Base-by-base conservation (phyloP, 2,329 filamentous ascomycete species). In the Fusarium chlamydosporum region DNA sequence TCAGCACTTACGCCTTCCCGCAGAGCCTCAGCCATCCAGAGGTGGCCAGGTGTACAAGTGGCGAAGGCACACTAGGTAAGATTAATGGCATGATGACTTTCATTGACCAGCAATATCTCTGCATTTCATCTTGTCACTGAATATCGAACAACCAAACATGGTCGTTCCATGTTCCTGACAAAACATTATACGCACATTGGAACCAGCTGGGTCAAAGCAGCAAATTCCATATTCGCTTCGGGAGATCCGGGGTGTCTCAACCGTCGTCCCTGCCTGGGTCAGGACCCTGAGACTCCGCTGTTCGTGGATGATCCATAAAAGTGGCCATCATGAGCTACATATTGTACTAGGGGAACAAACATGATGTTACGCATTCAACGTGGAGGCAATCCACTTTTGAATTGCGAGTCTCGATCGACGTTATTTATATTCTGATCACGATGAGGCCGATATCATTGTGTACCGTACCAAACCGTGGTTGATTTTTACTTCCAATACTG, bases 11-110 rank as follows among this genome's bases (percentile, higher is more conserved):
- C 37, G 63, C 61, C 56, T 67, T 69, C 61, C 66, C 66, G 66
- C 66, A 69, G 66, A 69, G 66, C 66, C 66, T 70, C 66, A 67
- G 56, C 66, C 66, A 70, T 52, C 61, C 66, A 69, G 56, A 41
- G 35, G 37, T 56, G 37, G 66, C 48, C 66, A 69, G 57, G 66
- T 69, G 66, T 63, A 67, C 66, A 45, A 45, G 66, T 63, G 61
- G 66, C 52, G 29, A 62, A 51, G 43, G 35, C 37, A 40, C 11
- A 50, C 31, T 16, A 53, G 52, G 16, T 16, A 53, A 50, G n/a
- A 37, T 31, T 29, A 38, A 27, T 35, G 9, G 8, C n/a, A 20
- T 40, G 26, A 18, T 42, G 16, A 16, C 38, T 33, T 50, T 33
- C 12, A 46, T 47, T 51, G 59, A 51, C 51, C 46, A 8, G 23